phyloP scores from a whole-genome alignment of 192 early-diverging fungal species.

The Coemansia pectinata region DNA sequence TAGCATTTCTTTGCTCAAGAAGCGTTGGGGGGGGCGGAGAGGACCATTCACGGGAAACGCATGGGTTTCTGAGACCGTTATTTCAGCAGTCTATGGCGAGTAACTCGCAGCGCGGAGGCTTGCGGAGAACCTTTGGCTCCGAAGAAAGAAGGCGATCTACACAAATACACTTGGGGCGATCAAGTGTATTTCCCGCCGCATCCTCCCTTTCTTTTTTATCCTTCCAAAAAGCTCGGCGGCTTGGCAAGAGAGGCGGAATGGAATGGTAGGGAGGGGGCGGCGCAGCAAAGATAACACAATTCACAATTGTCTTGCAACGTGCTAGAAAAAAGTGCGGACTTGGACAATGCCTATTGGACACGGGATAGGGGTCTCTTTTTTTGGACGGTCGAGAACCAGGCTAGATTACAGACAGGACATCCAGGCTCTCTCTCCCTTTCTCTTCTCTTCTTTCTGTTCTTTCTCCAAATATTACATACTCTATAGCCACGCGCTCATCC shows the following conservation, averaged over 20 bases:
- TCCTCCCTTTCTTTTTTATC: no score
- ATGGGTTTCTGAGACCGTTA: neutral
- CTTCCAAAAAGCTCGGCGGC: neutral
- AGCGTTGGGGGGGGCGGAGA: neutral
- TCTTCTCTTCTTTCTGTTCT: slow-evolving; percentile 10
- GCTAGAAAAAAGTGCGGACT: slow-evolving; percentile 7
- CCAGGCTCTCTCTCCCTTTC: slow-evolving; percentile 14
- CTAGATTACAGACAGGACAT: neutral
- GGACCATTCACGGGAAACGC: no score
- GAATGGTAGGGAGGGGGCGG: neutral
- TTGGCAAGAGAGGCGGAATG: neutral
- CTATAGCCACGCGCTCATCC: slow-evolving; percentile 9
- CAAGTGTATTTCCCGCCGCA: no score
- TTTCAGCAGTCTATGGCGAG: neutral
- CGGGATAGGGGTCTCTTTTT: neutral
- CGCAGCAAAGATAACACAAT: slow-evolving; percentile 3
- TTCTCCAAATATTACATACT: slow-evolving; percentile 9
- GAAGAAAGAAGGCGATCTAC: neutral
- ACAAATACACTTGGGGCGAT: neutral
- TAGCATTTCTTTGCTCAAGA: neutral
- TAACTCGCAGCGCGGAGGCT: neutral
- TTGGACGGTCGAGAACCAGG: neutral
- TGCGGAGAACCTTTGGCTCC: neutral
- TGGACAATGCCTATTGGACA: slow-evolving; percentile 52
- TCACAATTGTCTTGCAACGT: neutral